Percentiles rank a stretch among this genome's conserved stretches.
phyloP scores from a whole-genome alignment of 495 filamentous ascomycete species.

The Penicillium cataractarum region DNA sequence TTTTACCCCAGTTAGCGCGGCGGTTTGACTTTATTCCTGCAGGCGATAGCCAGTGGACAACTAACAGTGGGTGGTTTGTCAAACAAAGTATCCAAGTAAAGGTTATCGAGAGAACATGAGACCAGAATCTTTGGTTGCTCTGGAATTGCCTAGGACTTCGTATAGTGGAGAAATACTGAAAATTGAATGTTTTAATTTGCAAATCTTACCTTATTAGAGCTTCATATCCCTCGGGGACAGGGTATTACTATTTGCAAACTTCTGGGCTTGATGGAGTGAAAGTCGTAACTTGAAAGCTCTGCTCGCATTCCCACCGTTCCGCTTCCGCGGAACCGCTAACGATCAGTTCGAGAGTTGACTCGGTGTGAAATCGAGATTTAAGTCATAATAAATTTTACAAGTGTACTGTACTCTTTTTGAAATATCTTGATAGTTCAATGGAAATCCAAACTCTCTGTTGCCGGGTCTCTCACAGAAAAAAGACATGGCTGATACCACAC shows the following conservation, averaged over 20 bases:
- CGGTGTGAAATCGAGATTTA: neutral
- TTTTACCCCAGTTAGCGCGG: conserved; percentile 36
- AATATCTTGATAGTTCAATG: neutral
- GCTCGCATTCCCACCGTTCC: neutral
- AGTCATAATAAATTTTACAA: neutral
- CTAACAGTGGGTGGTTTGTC: neutral
- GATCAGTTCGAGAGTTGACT: neutral
- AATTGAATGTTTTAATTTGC: neutral
- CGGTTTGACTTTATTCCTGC: neutral
- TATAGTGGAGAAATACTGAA: neutral
- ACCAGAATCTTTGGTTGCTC: neutral
- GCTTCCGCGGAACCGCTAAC: neutral
- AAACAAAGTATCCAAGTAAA: neutral
- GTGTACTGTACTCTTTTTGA: neutral
- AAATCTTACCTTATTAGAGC: neutral
- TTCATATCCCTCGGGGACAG: neutral
- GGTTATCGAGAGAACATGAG: neutral
- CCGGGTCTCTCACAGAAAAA: neutral
- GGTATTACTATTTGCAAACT: no score
- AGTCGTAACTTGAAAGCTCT: no score
- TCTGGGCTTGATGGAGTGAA: no score
- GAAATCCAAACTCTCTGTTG: neutral
- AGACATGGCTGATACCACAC: neutral
- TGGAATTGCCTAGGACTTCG: neutral
- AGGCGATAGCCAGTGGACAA: neutral